A percentile compares a stretch with the other conserved stretches of the same genome.
Evolutionary conservation across 345 rosid genomes (phyloP).

Genomic region (Garcia nutans): DNA sequence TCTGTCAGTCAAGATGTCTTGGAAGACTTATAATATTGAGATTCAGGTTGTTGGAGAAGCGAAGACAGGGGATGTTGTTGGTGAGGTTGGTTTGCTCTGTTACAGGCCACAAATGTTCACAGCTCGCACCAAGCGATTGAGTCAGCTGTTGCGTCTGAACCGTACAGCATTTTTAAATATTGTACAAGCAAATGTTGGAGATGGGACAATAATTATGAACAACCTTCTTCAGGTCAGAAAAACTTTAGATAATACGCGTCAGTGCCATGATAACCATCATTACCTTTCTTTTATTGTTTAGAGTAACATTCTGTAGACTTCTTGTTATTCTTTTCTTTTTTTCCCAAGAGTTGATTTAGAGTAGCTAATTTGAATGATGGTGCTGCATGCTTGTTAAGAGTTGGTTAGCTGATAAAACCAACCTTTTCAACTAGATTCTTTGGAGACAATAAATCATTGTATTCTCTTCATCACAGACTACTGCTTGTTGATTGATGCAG

Average conservation of each 20-base stretch:
- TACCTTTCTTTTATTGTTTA: neutral
- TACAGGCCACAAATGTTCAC: conserved; percentile 90
- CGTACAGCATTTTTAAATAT: conserved; percentile 67
- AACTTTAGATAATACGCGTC: neutral
- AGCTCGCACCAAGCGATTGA: conserved; percentile 71
- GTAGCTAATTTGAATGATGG: neutral
- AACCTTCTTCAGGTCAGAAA: conserved; percentile 78
- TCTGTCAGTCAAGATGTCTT: neutral
- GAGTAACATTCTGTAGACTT: neutral
- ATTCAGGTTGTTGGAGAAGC: conserved; percentile 66
- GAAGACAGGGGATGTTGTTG: conserved; percentile 64
- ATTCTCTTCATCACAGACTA: neutral
- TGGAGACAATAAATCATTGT: neutral
- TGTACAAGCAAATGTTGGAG: conserved; percentile 83
- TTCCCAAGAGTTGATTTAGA: too few relatives aligned
- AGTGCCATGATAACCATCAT: neutral
- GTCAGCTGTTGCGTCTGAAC: conserved; percentile 85
- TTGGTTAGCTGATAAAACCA: neutral
- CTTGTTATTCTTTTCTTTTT: neutral
- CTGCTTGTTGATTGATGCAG: conserved; percentile 40
- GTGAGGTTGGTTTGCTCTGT: conserved; percentile 83
- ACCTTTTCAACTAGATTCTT: neutral
- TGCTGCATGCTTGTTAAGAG: neutral
- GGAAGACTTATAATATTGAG: neutral
- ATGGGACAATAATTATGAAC: conserved; percentile 82